A percentile compares a stretch with the other conserved stretches of the same genome.
phyloP scores from a whole-genome alignment of 202 grass and related monocot species.

The Elaeis oleifera region DNA sequence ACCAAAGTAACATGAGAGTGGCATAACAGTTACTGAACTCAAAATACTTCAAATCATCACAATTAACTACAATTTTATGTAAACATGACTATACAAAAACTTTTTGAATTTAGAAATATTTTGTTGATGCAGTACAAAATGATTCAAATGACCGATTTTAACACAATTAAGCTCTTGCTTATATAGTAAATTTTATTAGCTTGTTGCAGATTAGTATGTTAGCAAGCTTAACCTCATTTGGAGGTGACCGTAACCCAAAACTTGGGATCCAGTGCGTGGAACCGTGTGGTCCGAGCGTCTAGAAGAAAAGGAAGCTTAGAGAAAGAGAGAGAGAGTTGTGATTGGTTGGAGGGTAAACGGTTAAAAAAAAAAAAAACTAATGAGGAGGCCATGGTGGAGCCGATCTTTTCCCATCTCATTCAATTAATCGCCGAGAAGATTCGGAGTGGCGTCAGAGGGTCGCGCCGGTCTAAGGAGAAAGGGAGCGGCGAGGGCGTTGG shows the following conservation, averaged over 20 bases:
- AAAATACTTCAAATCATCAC: too few species aligned
- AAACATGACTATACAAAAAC: too few species aligned
- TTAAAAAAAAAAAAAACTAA: neutral
- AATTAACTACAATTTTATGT: too few species aligned
- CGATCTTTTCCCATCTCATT: neutral
- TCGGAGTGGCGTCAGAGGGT: neutral
- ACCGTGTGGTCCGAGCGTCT: slow-evolving; percentile 2
- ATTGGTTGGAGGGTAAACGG: too few species aligned
- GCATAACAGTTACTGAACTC: too few species aligned
- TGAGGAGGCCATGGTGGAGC: neutral
- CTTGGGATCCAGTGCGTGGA: slow-evolving; percentile 1
- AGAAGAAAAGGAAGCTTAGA: neutral
- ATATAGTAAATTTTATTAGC: neutral
- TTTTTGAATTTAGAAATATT: too few species aligned
- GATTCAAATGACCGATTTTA: too few species aligned
- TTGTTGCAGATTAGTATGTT: neutral
- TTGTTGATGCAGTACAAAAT: too few species aligned
- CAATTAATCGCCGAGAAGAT: slow-evolving; percentile 3
- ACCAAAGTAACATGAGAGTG: too few species aligned
- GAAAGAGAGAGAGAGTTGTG: neutral
- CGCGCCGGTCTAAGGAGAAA: neutral
- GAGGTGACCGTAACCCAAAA: neutral
- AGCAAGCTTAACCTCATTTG: neutral
- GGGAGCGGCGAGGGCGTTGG: too few species aligned
- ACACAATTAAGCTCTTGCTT: neutral